phyloP scores from a whole-genome alignment of 2,329 filamentous ascomycete species.

The Incumbomyces delicatus region DNA sequence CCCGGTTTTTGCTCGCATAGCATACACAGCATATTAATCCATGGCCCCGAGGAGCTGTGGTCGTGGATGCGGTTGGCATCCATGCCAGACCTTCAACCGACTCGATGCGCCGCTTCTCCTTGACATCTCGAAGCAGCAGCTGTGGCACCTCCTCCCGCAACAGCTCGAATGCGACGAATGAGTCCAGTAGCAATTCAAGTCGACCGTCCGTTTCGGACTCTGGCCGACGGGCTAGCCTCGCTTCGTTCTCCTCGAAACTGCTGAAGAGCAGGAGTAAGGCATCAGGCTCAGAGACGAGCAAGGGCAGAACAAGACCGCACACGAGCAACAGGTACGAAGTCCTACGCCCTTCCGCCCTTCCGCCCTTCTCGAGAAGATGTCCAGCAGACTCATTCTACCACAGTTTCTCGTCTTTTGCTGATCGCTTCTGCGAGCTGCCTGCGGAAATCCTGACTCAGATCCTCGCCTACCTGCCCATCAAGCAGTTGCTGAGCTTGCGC shows the following conservation, averaged over 20 bases:
- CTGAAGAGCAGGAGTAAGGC: background rate
- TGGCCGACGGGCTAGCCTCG: slow-evolving; percentile 2
- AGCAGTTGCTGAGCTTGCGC: slow-evolving; percentile 2
- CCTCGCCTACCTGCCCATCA: slow-evolving; percentile 3
- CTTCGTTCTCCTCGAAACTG: slow-evolving; percentile 4
- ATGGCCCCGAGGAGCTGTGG: no score
- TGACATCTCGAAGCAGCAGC: background rate
- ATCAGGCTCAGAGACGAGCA: no score
- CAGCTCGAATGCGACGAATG: slow-evolving; percentile 2
- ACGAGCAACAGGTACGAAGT: background rate
- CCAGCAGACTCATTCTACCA: background rate
- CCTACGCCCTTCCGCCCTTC: background rate
- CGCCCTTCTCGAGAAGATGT: background rate
- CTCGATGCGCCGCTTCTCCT: background rate
- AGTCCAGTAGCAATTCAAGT: slow-evolving; percentile 5
- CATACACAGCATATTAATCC: no score
- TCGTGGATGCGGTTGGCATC: no score
- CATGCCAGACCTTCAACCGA: background rate
- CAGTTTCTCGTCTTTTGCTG: background rate
- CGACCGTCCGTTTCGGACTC: background rate
- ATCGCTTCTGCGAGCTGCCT: slow-evolving; percentile 4
- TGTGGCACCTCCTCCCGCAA: background rate
- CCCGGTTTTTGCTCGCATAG: no score
- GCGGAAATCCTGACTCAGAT: slow-evolving; percentile 4
- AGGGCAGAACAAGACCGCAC: background rate